These are phyloP conservation scores for Podospora anserina DNA, from an alignment of 495 filamentous ascomycete species.

Conservation along the genomic window DNA sequence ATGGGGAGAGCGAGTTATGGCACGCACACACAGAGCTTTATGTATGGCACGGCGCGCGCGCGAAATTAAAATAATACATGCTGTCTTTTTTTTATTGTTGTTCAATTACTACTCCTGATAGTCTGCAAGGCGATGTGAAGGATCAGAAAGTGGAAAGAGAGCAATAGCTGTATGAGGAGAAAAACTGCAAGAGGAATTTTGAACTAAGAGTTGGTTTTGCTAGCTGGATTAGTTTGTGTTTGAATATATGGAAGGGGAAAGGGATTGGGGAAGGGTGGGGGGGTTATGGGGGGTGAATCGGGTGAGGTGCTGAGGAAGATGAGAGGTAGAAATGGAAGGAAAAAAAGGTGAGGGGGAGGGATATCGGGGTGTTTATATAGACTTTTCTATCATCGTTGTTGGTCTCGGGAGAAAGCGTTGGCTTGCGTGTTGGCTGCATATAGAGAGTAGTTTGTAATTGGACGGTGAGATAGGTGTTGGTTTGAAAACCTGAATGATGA, in stretches of 20 bases:
- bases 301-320: too few species aligned
- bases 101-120: too few species aligned
- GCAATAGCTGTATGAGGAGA: too few species aligned
- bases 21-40: neutral
- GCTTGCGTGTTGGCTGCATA: neutral
- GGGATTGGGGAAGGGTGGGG: too few species aligned
- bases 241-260: too few species aligned
- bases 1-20: neutral
- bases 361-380: neutral
- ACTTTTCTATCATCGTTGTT: neutral
- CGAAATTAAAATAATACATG: neutral
- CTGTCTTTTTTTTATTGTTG: neutral
- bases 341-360: too few species aligned
- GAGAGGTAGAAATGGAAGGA: too few species aligned
- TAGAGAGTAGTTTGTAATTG: neutral
- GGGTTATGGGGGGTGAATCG: too few species aligned
- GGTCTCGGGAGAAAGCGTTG: neutral
- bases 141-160: neutral
- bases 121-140: neutral
- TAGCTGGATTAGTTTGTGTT: too few species aligned
- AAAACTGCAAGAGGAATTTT: too few species aligned
- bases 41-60: neutral
- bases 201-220: too few species aligned
- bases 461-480: neutral
- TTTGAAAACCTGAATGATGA: neutral